phyloP scores from a whole-genome alignment of 2,329 filamentous ascomycete species.

The Graphilbum sp. region DNA sequence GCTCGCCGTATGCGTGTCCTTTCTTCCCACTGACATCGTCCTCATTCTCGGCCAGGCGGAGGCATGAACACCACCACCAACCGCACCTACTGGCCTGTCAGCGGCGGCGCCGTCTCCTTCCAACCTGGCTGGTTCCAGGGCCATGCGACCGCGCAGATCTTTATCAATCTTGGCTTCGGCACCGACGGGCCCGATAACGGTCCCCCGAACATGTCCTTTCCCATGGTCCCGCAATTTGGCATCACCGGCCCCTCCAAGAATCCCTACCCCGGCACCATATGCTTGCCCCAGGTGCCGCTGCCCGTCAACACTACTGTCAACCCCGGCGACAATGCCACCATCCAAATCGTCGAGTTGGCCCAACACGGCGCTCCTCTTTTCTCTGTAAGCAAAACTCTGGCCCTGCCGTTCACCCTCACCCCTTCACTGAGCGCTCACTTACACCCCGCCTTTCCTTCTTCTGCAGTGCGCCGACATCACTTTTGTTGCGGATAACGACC shows the following conservation, averaged over 20 bases:
- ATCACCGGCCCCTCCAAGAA: constrained; percentile 67
- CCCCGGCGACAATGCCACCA: constrained; percentile 76
- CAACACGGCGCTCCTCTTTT: constrained; percentile 71
- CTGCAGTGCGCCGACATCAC: constrained; percentile 82
- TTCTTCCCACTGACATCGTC: background rate
- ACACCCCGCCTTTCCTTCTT: background rate
- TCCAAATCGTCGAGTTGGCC: constrained; percentile 73
- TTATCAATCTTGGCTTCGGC: constrained; percentile 81
- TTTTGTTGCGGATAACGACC: constrained; percentile 63
- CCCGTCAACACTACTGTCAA: constrained; percentile 56
- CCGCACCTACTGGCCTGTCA: constrained; percentile 80
- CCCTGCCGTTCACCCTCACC: background rate
- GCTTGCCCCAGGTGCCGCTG: constrained; percentile 75
- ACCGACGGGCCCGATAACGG: constrained; percentile 45
- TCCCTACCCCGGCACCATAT: constrained; percentile 78
- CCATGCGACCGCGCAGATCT: constrained; percentile 66
- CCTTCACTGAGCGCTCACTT: background rate
- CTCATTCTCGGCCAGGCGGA: constrained; percentile 44
- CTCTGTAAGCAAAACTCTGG: constrained; percentile 42
- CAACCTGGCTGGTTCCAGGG: constrained; percentile 96
- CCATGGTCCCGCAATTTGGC: constrained; percentile 67
- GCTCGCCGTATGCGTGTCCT: background rate
- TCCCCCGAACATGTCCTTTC: constrained; percentile 73
- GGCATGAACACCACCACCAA: constrained; percentile 64
- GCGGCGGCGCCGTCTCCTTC: constrained; percentile 71